Conservation (phyloP, 768 basidiomycete species). For the Kondoa malvinella region DNA sequence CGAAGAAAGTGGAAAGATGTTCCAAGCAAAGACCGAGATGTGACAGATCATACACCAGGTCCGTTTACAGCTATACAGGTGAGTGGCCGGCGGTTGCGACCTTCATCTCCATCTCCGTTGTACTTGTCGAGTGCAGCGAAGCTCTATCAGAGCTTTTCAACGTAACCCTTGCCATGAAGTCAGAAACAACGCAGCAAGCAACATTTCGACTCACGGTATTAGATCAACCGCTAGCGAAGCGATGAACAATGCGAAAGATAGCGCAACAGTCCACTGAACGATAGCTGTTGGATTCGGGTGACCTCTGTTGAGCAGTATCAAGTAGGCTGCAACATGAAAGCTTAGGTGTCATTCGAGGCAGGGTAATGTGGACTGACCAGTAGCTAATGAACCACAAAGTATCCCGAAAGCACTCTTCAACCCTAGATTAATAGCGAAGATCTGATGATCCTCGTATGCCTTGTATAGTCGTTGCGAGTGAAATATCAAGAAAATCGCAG, state of each 20-base stretch:
- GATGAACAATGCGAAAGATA: neutral
- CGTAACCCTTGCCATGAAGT: too few relatives aligned
- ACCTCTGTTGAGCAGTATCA: neutral
- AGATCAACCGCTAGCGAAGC: neutral
- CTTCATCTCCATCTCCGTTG: too few relatives aligned
- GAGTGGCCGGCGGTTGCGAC: too few relatives aligned
- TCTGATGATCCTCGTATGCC: neutral
- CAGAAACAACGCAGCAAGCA: too few relatives aligned
- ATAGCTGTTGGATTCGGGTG: neutral
- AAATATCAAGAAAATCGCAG: neutral
- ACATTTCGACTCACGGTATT: neutral
- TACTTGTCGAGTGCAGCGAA: too few relatives aligned
- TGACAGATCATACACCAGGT: too few relatives aligned
- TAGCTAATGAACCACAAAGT: neutral
- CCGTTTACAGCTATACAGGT: too few relatives aligned
- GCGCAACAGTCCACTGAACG: neutral
- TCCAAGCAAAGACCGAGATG: too few relatives aligned
- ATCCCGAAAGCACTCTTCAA: neutral
- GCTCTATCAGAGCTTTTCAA: too few relatives aligned
- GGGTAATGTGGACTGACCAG: neutral
- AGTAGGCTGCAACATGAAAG: neutral
- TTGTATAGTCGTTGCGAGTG: neutral
- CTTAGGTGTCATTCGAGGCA: neutral
- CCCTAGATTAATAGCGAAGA: neutral
- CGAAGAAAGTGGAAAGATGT: too few relatives aligned